A percentile compares a stretch with the other conserved stretches of the same genome.
These are phyloP conservation scores for Adansonia grandidieri DNA, from an alignment of 441 rosid genomes.

Conservation along the genomic window DNA sequence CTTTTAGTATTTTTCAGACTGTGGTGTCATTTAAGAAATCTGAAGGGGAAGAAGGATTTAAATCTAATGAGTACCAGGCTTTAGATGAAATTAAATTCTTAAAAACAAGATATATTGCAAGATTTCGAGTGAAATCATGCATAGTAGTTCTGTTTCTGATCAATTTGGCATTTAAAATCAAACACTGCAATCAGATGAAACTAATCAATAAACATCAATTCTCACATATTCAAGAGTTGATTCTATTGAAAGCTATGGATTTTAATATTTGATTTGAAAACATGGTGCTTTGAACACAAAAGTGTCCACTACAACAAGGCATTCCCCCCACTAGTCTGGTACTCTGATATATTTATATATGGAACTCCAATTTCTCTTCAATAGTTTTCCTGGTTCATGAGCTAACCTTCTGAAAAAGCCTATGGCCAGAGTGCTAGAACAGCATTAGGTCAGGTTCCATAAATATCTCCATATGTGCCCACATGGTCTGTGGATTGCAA, in stretches of 20 bases:
- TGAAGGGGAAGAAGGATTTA: no score
- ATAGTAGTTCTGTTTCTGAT: not conserved
- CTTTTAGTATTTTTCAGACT: no score
- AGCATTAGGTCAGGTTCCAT: not conserved
- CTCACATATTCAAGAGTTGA: not conserved
- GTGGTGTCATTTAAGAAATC: no score
- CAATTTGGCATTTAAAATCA: not conserved
- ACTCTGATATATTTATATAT: not conserved
- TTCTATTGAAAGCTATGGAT: not conserved
- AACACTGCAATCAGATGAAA: not conserved
- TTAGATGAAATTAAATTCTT: no score
- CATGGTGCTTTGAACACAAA: constrained; percentile 2
- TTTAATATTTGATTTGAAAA: not conserved
- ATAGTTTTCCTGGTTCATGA: not conserved
- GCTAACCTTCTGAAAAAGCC: constrained; percentile 1
- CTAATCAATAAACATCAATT: not conserved
- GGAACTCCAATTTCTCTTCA: constrained; percentile 9
- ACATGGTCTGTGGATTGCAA: not conserved
- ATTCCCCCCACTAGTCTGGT: not conserved
- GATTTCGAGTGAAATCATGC: not conserved
- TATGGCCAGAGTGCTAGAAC: not conserved
- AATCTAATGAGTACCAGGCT: no score
- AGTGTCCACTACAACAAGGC: not conserved
- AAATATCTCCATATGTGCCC: not conserved
- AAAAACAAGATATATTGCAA: not conserved